A percentile compares a stretch with the other conserved stretches of the same genome.
Evolutionary conservation across 2,329 filamentous ascomycete species (phyloP).

Genomic region (Monosporascus sp.): DNA sequence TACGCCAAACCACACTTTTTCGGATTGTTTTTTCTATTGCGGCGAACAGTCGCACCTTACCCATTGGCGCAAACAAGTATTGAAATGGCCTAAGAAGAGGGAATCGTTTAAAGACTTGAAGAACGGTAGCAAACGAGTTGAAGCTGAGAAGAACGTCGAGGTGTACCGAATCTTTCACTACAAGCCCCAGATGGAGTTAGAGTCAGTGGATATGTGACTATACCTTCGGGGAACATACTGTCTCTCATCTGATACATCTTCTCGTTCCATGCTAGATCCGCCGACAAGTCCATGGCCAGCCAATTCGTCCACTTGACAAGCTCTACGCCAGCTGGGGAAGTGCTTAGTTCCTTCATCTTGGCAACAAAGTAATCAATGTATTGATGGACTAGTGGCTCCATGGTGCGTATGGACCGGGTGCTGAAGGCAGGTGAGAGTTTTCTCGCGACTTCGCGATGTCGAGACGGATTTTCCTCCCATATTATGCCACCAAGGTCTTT

Average conservation of each 20-base stretch:
- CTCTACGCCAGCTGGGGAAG: constrained; percentile 1
- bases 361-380: constrained; percentile 15
- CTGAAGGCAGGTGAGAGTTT: constrained; percentile 20
- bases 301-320: constrained; percentile 14
- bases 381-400: constrained; percentile 13
- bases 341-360: constrained; percentile 9
- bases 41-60: constrained; percentile 1
- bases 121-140: not conserved
- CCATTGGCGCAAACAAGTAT: constrained; percentile 10
- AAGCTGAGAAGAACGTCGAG: not conserved
- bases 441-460: constrained; percentile 14
- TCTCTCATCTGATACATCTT: constrained; percentile 12
- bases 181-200: not conserved
- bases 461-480: constrained; percentile 17
- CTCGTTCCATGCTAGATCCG: constrained; percentile 13
- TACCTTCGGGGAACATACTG: constrained; percentile 4
- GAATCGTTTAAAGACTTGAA: constrained; percentile 2
- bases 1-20: constrained; percentile 7
- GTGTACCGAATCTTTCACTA: not conserved
- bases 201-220: not conserved
- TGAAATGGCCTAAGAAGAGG: constrained; percentile 9
- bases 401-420: constrained; percentile 4
- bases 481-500: constrained; percentile 11
- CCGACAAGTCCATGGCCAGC: constrained; percentile 14
- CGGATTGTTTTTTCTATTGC: constrained; percentile 6